Base-by-base conservation (phyloP, 2,329 filamentous ascomycete genomes). In the Epicoccum nigrum region DNA sequence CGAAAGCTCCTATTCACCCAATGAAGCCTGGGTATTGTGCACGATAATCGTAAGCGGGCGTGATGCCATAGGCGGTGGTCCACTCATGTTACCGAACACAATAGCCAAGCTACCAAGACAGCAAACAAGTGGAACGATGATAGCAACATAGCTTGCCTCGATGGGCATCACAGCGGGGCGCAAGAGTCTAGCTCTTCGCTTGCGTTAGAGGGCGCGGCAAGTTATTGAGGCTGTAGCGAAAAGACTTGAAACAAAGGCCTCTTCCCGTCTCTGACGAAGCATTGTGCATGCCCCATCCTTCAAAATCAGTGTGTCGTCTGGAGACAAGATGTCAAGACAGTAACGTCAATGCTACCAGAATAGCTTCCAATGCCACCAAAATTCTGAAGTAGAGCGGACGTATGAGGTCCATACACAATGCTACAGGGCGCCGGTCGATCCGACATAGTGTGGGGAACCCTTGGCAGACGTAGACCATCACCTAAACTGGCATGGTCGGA, bases 391-490 rank as follows among this genome's bases (percentile, higher is more conserved):
- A 13, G 13, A 46, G 35, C 16, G 25, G 40, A 56, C 45, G 63
- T 23, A 45, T 62, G 60, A 65, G 37, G 59, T 64, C 32, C 45
- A 46, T 30, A 54, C 52, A 54, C 51, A 27, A 35, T 25, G 45
- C 37, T 41, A 33, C 46, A 46, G 11, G 41, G 48, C 49, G 56
- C 63, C 64, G 64, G 56, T 58, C 32, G 54, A 63, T 62, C 64
- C 60, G 62, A 50, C 31, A 35, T 54, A 34, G 48, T 68, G 67
- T 67, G 67, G 65, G 63, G 33, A 34, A 55, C 52, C 31, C 67
- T 71, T 68, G 68, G 66, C 66, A 54, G 33, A 69, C 68, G 64
- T 54, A 58, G 21, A 64, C 58, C 58, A 69, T 64, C 54, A 54
- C 56, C 60, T 28, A 50, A 61, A 57, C 34, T 23, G 49, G 59